Conservation (phyloP, 108 stramenopile genomes). For the Pseudonitzschia multistriata region DNA sequence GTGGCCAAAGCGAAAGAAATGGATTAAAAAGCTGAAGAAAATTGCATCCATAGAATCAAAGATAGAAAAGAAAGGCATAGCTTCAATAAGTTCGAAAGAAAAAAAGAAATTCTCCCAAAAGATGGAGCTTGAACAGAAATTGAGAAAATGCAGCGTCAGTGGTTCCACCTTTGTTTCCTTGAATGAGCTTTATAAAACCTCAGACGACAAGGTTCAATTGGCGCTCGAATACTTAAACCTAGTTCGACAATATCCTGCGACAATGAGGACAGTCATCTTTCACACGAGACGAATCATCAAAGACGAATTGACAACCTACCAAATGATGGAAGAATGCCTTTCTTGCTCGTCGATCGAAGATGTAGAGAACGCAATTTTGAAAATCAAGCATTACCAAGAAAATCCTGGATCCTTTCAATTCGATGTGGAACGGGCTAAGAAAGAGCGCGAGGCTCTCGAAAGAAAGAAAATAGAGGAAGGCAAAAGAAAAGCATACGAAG, state of each 20-base stretch:
- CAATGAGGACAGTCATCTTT: constrained; percentile 81
- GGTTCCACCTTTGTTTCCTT: constrained; percentile 22
- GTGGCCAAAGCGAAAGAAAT: constrained; percentile 19
- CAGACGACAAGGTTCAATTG: constrained; percentile 41
- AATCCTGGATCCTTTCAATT: constrained; percentile 68
- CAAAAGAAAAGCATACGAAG: constrained; percentile 86
- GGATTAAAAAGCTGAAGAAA: constrained; percentile 61
- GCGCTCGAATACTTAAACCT: constrained; percentile 80
- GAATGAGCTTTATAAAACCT: constrained; percentile 41
- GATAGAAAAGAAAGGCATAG: constrained; percentile 13
- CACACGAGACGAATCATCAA: constrained; percentile 85
- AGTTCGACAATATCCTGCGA: constrained; percentile 66
- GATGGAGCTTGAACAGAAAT: constrained; percentile 39
- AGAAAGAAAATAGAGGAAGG: constrained; percentile 72
- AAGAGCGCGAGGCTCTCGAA: constrained; percentile 68
- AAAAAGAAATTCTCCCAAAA: constrained; percentile 37
- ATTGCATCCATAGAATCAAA: constrained; percentile 53
- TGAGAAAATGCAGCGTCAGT: not conserved
- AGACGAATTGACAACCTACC: constrained; percentile 63
- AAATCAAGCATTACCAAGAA: constrained; percentile 51
- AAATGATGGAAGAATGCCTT: constrained; percentile 87
- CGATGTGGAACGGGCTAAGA: constrained; percentile 69
- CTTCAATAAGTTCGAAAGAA: constrained; percentile 24
- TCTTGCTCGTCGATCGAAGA: constrained; percentile 50
- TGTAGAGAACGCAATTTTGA: constrained; percentile 51